Conservation (phyloP, 106 monocot species). For the Dendrobium nobile region DNA sequence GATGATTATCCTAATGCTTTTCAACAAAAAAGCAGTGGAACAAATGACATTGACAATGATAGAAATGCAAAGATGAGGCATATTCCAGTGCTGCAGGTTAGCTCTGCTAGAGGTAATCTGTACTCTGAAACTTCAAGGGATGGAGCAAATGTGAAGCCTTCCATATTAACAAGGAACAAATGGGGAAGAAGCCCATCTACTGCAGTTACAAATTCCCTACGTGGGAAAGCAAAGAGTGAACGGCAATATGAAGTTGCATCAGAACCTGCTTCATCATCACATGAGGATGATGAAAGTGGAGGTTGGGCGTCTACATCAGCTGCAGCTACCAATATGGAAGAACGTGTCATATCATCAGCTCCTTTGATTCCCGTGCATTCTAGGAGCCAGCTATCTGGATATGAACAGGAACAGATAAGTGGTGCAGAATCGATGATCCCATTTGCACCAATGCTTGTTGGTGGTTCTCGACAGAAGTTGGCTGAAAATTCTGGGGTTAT, state of each 20-base stretch:
- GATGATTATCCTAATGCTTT: slow-evolving; percentile 25
- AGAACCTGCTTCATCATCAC: slow-evolving; percentile 6
- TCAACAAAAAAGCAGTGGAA: slow-evolving; percentile 22
- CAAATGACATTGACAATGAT: slow-evolving; percentile 20
- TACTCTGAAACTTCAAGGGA: slow-evolving; percentile 39
- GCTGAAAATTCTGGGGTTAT: slow-evolving; percentile 41
- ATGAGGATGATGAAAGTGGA: slow-evolving; percentile 32
- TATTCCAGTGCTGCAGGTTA: slow-evolving; percentile 23
- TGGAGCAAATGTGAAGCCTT: slow-evolving; percentile 24
- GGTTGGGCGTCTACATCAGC: slow-evolving; percentile 34
- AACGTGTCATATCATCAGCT: slow-evolving; percentile 16
- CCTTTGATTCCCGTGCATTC: slow-evolving; percentile 3
- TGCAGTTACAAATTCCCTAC: slow-evolving; percentile 7
- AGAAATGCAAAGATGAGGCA: slow-evolving; percentile 24
- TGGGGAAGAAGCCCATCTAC: slow-evolving; percentile 47
- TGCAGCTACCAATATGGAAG: slow-evolving; percentile 20
- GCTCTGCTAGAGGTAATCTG: slow-evolving; percentile 42
- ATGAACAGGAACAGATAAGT: slow-evolving; percentile 27
- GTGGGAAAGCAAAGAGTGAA: slow-evolving; percentile 25
- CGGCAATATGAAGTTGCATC: slow-evolving; percentile 36
- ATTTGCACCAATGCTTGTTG: slow-evolving; percentile 34
- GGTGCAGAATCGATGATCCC: slow-evolving; percentile 7
- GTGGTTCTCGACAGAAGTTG: slow-evolving; percentile 31
- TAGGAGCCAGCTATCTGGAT: slow-evolving; percentile 24
- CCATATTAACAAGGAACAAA: slow-evolving; percentile 40